Evolutionary conservation across 352 stramenopile genomes (phyloP), one percentile per base, ranked within the genome.

Genomic region (Plasmopara viticola): DNA sequence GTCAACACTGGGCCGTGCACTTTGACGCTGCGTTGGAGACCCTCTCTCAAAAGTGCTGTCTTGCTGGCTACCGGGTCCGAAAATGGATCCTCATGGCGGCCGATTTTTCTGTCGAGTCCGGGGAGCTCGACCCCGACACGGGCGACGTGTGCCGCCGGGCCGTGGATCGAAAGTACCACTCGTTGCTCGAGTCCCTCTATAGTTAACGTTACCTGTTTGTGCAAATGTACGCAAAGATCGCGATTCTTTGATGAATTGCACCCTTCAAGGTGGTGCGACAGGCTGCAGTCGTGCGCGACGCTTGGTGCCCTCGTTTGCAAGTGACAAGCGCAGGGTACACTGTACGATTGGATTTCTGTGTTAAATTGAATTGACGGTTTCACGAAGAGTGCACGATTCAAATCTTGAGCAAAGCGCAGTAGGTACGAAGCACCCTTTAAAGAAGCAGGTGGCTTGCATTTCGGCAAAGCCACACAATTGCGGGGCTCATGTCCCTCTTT

Each of bases 1-100:
- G 77, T 44, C 78, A 86, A 55, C 60, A 67, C 3, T 92, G 78
- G 78, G 78, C 81, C 15, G 70, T 90, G 37, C 78, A 88, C 53
- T 86, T 92, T 40, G 81, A 92, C 57, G 51, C 60, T 5, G 58
- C 81, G 47, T 56, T 92, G 9, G 77, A 88, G 20, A 33, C 69
- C 9, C 62, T 90, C 3, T 68, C 72, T 0, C 20, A 53, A 7
- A 48, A 67, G 6, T 78, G 78, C 42, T 64, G 61, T 1, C 53
- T 91, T n/a, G 86, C 81, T 0, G 75, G 74, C 17, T 76, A 82
- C 45, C 74, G 68, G 29, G 63, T 92, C 28, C 64, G 81, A 48
- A 92, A 90, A 60, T 92, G 81, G 81, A 85, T 88, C 47, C 53
- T 92, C 42, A 88, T 92, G 81, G 54, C 72, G 1, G 61, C 80